Base-by-base conservation (phyloP, 2,329 filamentous ascomycete genomes). In the Monilinia fructicola region DNA sequence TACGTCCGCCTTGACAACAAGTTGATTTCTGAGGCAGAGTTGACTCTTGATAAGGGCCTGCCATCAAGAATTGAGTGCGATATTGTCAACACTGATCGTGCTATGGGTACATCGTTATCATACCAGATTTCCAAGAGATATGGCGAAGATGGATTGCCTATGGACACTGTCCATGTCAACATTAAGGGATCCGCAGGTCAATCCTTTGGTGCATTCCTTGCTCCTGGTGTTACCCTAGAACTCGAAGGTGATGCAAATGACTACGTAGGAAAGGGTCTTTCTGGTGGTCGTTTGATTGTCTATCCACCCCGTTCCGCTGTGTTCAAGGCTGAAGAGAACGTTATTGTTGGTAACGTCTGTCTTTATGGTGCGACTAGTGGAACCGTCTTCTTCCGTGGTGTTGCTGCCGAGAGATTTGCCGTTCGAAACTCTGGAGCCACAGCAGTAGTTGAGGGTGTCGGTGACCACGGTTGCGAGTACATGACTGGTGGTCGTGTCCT, bases 381-480 rank as follows among this genome's bases (percentile, higher is more conserved):
- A 79, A 92, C 88, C 64, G 96, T 91, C 81, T 98, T 92, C 87
- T 97, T 98, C 92, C 91, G 94, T 70, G 94, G 94, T 85, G 88
- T 97, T 69, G 94, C 94, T 75, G 94, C 94, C 53, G 94, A 98
- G 83, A 91, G 94, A 75, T 98, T 98, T 78, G 93, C 93, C 69
- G 94, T 98, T 71, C 90, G 94, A 73, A 98, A 98, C 83, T 97
- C 94, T 1, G 94, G 94, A 80, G 94, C 92, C 61, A 96, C 90
- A 38, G 93, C 94, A n/a, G 91, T 98, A 71, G 93, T 97, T 69
- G 94, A 98, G 80, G 94, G 94, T 80, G 87, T 96, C 71, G 94
- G 94, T 83, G 94, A 98, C 78, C 94, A 98, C 78, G 91, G 92
- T 70, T 97, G 93, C 77, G 94, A 98, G 84, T 98, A 98, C 85